These are phyloP conservation scores for Hypoxylon sp. DNA, from an alignment of 2,329 filamentous ascomycete genomes.

Conservation along the genomic window DNA sequence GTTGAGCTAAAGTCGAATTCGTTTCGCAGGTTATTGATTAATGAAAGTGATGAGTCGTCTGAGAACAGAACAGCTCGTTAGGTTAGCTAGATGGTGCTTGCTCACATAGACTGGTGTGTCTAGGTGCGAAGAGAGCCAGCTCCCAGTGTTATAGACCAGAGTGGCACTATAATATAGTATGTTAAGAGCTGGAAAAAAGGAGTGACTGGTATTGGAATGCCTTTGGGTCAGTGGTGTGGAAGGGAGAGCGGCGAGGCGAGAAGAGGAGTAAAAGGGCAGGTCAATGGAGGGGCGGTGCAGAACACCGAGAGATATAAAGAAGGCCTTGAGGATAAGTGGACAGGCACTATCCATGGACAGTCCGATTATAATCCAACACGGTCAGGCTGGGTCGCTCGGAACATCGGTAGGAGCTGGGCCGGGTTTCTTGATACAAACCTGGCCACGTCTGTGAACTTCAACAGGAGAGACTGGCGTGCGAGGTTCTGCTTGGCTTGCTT, in stretches of 20 bases:
- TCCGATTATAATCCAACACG: slow-evolving; percentile 58
- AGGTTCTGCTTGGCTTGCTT: slow-evolving; percentile 59
- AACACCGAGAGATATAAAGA: slow-evolving; percentile 68
- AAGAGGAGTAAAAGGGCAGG: slow-evolving; percentile 59
- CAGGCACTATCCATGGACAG: slow-evolving; percentile 60
- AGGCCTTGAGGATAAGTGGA: slow-evolving; percentile 57
- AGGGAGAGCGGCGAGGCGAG: slow-evolving; percentile 63
- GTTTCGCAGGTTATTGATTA: slow-evolving; percentile 52
- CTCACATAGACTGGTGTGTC: slow-evolving; percentile 57
- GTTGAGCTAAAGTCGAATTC: slow-evolving; percentile 39
- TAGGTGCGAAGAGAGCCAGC: slow-evolving; percentile 68
- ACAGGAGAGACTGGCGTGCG: slow-evolving; percentile 54
- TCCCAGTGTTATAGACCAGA: slow-evolving; percentile 65
- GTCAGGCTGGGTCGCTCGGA: slow-evolving; percentile 64
- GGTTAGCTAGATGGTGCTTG: slow-evolving; percentile 53
- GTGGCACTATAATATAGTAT: slow-evolving; percentile 59
- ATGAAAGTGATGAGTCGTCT: slow-evolving; percentile 63
- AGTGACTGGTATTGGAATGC: slow-evolving; percentile 64
- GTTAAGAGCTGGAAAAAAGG: slow-evolving; percentile 60
- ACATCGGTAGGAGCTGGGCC: slow-evolving; percentile 67
- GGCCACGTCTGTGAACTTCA: slow-evolving; percentile 53
- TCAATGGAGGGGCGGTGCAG: slow-evolving; percentile 65
- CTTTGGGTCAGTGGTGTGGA: slow-evolving; percentile 56
- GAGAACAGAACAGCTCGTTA: slow-evolving; percentile 62
- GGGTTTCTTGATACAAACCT: slow-evolving; percentile 65